These are phyloP conservation scores for Remersonia thermophila DNA, from an alignment of 2,329 filamentous ascomycete species.

Conservation along the genomic window DNA sequence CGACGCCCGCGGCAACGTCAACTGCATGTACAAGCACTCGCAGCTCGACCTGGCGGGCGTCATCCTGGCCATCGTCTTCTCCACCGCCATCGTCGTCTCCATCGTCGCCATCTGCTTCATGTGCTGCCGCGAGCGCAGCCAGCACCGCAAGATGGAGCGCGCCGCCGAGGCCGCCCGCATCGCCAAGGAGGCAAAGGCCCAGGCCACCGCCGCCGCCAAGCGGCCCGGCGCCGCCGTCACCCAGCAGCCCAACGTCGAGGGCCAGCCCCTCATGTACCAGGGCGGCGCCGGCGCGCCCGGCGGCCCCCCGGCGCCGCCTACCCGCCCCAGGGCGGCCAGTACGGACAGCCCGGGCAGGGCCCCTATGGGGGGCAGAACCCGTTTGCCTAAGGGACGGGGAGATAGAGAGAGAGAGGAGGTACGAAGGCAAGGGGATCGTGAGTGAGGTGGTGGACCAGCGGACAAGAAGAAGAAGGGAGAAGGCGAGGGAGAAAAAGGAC, in stretches of 20 bases:
- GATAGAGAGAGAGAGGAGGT: neutral
- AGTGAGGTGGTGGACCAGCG: no score
- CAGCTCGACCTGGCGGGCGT: conserved; percentile 31
- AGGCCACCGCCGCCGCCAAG: conserved; percentile 20
- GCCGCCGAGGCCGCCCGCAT: conserved; percentile 37
- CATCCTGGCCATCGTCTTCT: conserved; percentile 37
- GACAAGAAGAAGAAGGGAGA: no score
- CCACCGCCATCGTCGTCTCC: conserved; percentile 25
- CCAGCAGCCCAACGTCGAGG: conserved; percentile 5
- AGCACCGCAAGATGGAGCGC: conserved; percentile 31
- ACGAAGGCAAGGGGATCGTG: neutral
- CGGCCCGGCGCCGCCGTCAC: conserved; percentile 23
- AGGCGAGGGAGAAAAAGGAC: no score
- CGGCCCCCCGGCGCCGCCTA: neutral
- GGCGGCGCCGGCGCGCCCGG: neutral
- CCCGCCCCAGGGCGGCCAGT: neutral
- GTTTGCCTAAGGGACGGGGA: conserved; percentile 12
- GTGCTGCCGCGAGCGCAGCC: conserved; percentile 38
- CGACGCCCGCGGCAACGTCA: conserved; percentile 25
- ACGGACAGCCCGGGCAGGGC: conserved; percentile 1
- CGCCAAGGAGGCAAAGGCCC: conserved; percentile 30
- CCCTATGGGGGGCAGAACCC: conserved; percentile 8
- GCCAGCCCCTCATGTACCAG: conserved; percentile 19
- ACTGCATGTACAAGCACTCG: conserved; percentile 33
- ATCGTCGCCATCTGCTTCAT: conserved; percentile 33